These are phyloP conservation scores for Lachnellula arida DNA, from an alignment of 2,329 filamentous ascomycete species.

Conservation along the genomic window DNA sequence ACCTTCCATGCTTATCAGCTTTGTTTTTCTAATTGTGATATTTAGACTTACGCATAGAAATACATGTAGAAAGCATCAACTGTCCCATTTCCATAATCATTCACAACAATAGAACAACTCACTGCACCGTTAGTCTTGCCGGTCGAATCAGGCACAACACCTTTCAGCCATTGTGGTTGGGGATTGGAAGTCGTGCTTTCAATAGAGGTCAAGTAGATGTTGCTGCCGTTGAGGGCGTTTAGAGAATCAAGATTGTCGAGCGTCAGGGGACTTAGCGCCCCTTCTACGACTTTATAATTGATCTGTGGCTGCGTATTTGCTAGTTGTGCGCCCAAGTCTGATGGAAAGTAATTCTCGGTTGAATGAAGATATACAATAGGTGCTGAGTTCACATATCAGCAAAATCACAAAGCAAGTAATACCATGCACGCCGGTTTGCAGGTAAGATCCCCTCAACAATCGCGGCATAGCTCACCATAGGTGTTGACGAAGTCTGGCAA, in stretches of 20 bases:
- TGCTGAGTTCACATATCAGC: constrained; percentile 29
- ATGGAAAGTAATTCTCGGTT: constrained; percentile 42
- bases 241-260: constrained; percentile 42
- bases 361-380: constrained; percentile 44
- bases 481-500: not conserved
- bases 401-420: not conserved
- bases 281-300: constrained; percentile 36
- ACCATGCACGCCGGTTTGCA: not conserved
- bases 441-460: not conserved
- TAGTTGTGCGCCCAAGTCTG: constrained; percentile 41
- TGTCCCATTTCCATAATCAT: constrained; percentile 52
- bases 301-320: constrained; percentile 38
- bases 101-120: constrained; percentile 65
- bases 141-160: constrained; percentile 43
- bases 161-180: constrained; percentile 39
- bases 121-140: constrained; percentile 38
- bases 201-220: constrained; percentile 41
- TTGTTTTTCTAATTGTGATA: not conserved
- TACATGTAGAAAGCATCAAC: constrained; percentile 26
- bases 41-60: constrained; percentile 17
- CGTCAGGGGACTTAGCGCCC: constrained; percentile 32
- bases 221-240: constrained; percentile 33
- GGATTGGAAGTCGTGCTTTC: constrained; percentile 39
- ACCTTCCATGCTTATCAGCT: not conserved
- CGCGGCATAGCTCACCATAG: not conserved